These are phyloP conservation scores for Narthecium ossifragum DNA, from an alignment of 106 monocot species.

Conservation along the genomic window DNA sequence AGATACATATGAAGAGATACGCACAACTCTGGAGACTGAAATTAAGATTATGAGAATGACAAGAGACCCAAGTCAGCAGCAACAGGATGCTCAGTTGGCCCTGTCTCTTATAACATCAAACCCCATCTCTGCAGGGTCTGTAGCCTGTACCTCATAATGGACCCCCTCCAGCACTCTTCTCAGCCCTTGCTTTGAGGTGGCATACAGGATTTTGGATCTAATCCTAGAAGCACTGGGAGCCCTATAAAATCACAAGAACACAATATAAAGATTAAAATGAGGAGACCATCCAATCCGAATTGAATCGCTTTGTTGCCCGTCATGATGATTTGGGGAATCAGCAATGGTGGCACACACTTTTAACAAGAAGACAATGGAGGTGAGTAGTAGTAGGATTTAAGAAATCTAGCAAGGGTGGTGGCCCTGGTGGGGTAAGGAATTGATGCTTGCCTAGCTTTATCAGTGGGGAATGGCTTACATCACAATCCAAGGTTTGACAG, in stretches of 20 bases:
- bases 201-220: slow-evolving; percentile 80
- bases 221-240: slow-evolving; percentile 68
- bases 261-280: background rate
- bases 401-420: no score
- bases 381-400: no score
- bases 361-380: no score
- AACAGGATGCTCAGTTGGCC: slow-evolving; percentile 48
- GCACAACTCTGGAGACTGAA: no score
- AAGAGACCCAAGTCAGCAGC: no score
- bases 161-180: slow-evolving; percentile 80
- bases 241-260: slow-evolving; percentile 18
- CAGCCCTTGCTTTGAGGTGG: slow-evolving; percentile 83
- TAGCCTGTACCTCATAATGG: slow-evolving; percentile 86
- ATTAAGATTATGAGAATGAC: no score
- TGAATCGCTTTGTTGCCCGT: no score
- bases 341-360: no score
- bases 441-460: background rate
- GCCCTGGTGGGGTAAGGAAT: background rate
- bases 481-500: background rate
- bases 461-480: background rate
- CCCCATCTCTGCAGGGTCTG: slow-evolving; percentile 84
- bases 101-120: slow-evolving; percentile 72
- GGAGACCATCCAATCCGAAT: no score
- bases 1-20: no score
- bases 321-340: no score